Conservation (phyloP, 495 filamentous ascomycete genomes). For the Cercophora samala region DNA sequence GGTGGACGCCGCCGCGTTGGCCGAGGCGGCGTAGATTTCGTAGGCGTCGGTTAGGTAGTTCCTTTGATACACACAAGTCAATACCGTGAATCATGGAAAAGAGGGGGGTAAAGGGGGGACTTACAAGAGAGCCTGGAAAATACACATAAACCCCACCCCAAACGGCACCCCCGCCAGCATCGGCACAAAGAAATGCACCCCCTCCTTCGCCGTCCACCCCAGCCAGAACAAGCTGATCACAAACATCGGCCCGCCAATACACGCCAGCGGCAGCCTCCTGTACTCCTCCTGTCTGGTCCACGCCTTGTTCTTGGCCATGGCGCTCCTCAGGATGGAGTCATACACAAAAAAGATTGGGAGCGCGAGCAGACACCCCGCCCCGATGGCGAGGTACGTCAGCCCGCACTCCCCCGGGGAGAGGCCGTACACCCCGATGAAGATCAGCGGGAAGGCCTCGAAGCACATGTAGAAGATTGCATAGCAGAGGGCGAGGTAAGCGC, state of each 20-base stretch:
- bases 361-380: constrained; percentile 44
- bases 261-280: constrained; percentile 64
- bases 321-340: constrained; percentile 31
- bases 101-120: constrained; percentile 50
- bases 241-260: constrained; percentile 61
- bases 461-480: constrained; percentile 77
- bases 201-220: constrained; percentile 58
- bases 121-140: constrained; percentile 56
- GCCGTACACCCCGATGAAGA: constrained; percentile 52
- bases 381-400: constrained; percentile 47
- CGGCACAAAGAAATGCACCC: constrained; percentile 62
- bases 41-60: constrained; percentile 79
- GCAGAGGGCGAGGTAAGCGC: constrained; percentile 63
- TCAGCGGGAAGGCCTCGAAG: constrained; percentile 65
- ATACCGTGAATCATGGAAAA: background rate
- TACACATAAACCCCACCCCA: constrained; percentile 60
- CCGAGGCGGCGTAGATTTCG: constrained; percentile 66
- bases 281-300: constrained; percentile 54
- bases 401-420: constrained; percentile 45
- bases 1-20: constrained; percentile 62
- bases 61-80: no score
- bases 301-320: constrained; percentile 21
- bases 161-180: constrained; percentile 63
- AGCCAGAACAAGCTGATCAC: constrained; percentile 67
- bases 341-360: constrained; percentile 52